Conservation (phyloP, 306 rosid genomes). For the Castanea sativa region DNA sequence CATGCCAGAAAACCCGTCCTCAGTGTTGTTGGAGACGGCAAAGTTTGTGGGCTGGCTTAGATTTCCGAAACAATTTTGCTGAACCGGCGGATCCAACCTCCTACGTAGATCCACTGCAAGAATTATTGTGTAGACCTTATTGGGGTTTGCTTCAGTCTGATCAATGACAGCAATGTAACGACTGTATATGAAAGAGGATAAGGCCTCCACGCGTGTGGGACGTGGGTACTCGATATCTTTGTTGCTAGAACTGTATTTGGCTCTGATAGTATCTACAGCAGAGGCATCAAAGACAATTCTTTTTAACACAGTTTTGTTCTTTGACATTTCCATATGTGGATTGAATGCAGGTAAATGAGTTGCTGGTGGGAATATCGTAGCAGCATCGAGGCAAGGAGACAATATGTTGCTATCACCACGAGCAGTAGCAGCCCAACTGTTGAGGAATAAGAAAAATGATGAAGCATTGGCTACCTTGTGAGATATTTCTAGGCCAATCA, state of each 20-base stretch:
- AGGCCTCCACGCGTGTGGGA: conserved; percentile 33
- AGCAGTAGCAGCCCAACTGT: conserved; percentile 17
- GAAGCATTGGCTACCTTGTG: conserved; percentile 20
- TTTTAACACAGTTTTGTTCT: too few species aligned
- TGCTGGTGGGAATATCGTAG: too few species aligned
- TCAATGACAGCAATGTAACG: conserved; percentile 16
- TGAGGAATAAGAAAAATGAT: background rate
- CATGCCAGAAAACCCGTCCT: background rate
- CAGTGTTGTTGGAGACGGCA: background rate
- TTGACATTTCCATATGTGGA: too few species aligned
- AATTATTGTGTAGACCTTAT: background rate
- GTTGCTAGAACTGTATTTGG: too few species aligned
- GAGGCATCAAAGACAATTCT: too few species aligned
- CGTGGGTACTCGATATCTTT: too few species aligned
- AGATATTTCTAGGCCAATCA: conserved; percentile 3
- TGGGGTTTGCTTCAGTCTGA: background rate
- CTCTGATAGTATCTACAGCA: too few species aligned
- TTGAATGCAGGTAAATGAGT: too few species aligned
- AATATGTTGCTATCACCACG: background rate
- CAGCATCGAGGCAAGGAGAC: background rate
- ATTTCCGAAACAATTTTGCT: conserved; percentile 32
- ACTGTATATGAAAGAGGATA: conserved; percentile 38
- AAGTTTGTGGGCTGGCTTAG: background rate
- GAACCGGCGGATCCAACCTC: conserved; percentile 34
- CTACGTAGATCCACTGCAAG: conserved; percentile 33